These are phyloP conservation scores for Pyronema domesticum DNA, from an alignment of 495 filamentous ascomycete species.

Conservation along the genomic window DNA sequence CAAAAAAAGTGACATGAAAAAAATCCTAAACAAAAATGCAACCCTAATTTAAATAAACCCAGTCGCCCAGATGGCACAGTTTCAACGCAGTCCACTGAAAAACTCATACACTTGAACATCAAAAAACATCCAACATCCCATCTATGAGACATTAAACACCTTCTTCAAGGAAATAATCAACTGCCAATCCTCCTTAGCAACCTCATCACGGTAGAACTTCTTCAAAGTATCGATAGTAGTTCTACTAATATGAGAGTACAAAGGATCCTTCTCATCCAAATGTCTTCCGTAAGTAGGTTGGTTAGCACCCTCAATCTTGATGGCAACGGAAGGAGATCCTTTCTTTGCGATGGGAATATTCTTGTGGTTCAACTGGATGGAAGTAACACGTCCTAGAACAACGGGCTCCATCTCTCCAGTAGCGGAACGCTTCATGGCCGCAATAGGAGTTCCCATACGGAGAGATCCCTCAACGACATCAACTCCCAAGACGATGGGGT, in stretches of 20 bases:
- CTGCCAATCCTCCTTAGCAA: conserved; percentile 84
- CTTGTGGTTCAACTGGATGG: conserved; percentile 97
- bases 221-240: conserved; percentile 86
- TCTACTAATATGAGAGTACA: conserved; percentile 77
- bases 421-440: conserved; percentile 62
- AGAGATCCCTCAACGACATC: conserved; percentile 85
- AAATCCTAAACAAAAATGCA: too few relatives aligned
- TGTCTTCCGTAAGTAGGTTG: conserved; percentile 93
- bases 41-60: too few relatives aligned
- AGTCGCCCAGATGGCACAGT: too few relatives aligned
- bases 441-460: conserved; percentile 69
- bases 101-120: too few relatives aligned
- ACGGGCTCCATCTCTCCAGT: conserved; percentile 71
- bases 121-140: too few relatives aligned
- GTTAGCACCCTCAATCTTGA: conserved; percentile 93
- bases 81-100: background rate
- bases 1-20: too few relatives aligned
- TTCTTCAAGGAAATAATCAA: conserved; percentile 82
- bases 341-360: conserved; percentile 77
- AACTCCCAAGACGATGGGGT: conserved; percentile 87
- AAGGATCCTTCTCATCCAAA: conserved; percentile 75
- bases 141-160: conserved; percentile 72
- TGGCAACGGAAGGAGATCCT: conserved; percentile 84
- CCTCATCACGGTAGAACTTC: conserved; percentile 82
- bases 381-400: conserved; percentile 78